Conservation (phyloP, 768 basidiomycete genomes). For the Serendipita sp. region DNA sequence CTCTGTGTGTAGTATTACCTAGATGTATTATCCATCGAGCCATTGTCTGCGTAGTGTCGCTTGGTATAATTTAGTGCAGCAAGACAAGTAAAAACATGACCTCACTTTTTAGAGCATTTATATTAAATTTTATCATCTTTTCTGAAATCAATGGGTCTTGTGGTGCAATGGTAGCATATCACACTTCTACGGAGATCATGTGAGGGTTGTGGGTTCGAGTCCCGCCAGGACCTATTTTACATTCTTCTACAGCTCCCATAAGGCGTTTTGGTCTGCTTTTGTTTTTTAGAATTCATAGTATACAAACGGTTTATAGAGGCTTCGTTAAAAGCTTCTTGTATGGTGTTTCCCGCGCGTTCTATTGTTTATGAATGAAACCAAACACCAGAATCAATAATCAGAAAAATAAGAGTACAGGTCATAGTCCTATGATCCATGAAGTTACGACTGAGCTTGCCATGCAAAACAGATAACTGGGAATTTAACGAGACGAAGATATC, state of each 20-base stretch:
- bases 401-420: no score
- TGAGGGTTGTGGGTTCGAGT: conserved; percentile 7
- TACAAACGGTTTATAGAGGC: no score
- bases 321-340: no score
- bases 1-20: background rate
- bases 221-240: background rate
- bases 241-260: no score
- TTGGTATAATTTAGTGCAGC: background rate
- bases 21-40: no score
- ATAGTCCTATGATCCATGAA: no score
- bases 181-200: background rate
- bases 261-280: no score
- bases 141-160: background rate
- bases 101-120: background rate
- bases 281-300: no score
- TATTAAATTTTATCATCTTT: background rate
- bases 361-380: no score
- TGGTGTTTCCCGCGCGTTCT: no score
- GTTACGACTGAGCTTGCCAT: background rate
- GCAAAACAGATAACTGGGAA: background rate
- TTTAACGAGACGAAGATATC: background rate
- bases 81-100: background rate
- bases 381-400: no score
- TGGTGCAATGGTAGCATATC: conserved; percentile 3
- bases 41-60: background rate